Evolutionary conservation across 108 stramenopile species (phyloP).

Genomic region (Mediolabrus comicus): DNA sequence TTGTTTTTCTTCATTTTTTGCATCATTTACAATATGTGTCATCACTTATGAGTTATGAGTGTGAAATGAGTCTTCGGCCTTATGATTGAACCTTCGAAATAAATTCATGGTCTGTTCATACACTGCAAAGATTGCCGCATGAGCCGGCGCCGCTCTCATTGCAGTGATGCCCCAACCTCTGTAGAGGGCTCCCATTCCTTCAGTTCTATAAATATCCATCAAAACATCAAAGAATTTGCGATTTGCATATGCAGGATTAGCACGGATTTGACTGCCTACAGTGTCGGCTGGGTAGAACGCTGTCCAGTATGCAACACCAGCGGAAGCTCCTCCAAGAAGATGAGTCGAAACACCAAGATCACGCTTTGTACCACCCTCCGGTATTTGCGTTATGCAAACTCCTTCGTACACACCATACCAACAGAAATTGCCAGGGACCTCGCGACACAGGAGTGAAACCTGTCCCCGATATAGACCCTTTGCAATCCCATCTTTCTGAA

Average conservation of each 20-base stretch:
- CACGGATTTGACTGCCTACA: constrained; percentile 42
- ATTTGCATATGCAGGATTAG: constrained; percentile 39
- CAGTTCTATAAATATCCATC: constrained; percentile 16
- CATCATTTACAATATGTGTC: no score
- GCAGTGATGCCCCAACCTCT: constrained; percentile 53
- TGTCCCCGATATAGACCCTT: constrained; percentile 51
- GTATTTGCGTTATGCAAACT: constrained; percentile 47
- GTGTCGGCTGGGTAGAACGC: constrained; percentile 59
- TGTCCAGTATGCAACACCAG: constrained; percentile 55
- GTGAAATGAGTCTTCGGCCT: constrained; percentile 7
- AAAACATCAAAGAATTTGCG: constrained; percentile 30
- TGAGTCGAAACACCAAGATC: constrained; percentile 45
- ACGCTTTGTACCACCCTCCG: constrained; percentile 50
- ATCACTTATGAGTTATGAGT: no score
- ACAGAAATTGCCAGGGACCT: constrained; percentile 49
- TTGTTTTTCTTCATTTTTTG: no score
- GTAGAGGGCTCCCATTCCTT: constrained; percentile 40
- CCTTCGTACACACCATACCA: constrained; percentile 56
- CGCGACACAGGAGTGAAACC: constrained; percentile 28
- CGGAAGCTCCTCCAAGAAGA: constrained; percentile 45
- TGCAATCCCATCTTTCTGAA: constrained; percentile 42
- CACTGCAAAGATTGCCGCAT: constrained; percentile 53
- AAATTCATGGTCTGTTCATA: constrained; percentile 49
- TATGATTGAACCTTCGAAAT: constrained; percentile 30
- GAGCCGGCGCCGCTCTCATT: constrained; percentile 48